Conservation (phyloP, 495 filamentous ascomycete genomes). For the Halenospora varia region DNA sequence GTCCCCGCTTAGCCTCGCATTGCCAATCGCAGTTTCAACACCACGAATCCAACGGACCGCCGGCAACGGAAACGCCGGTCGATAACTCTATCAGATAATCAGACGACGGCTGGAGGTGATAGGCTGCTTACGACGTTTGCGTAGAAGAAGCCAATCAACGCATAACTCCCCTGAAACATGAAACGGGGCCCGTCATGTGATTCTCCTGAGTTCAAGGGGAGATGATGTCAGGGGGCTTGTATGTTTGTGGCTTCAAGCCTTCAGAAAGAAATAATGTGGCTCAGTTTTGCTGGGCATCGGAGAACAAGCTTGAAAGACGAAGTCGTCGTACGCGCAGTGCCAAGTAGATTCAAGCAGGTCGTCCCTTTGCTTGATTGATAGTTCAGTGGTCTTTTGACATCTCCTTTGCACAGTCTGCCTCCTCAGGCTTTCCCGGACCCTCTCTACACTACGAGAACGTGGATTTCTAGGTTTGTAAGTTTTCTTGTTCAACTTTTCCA, state of each 20-base stretch:
- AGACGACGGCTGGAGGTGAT: not conserved
- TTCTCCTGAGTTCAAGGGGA: not conserved
- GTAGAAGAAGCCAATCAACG: not conserved
- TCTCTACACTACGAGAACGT: no score
- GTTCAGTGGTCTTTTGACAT: no score
- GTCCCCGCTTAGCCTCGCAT: not conserved
- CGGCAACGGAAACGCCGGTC: not conserved
- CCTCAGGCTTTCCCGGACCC: no score
- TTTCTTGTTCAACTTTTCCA: no score
- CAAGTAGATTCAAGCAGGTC: not conserved
- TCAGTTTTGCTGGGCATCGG: not conserved
- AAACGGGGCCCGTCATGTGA: not conserved
- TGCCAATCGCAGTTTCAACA: not conserved
- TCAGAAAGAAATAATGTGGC: not conserved
- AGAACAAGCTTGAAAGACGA: not conserved
- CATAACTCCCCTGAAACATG: constrained; percentile 1
- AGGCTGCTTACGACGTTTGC: not conserved
- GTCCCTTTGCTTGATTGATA: no score
- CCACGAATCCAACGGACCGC: not conserved
- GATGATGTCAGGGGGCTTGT: not conserved
- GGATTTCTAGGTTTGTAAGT: no score
- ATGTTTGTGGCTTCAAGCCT: not conserved
- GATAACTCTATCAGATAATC: not conserved
- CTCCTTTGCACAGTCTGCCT: no score
- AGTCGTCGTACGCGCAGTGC: not conserved